These are phyloP conservation scores for Rhodotorula sp. DNA, from an alignment of 1,284 basidiomycete genomes.

Conservation along the genomic window DNA sequence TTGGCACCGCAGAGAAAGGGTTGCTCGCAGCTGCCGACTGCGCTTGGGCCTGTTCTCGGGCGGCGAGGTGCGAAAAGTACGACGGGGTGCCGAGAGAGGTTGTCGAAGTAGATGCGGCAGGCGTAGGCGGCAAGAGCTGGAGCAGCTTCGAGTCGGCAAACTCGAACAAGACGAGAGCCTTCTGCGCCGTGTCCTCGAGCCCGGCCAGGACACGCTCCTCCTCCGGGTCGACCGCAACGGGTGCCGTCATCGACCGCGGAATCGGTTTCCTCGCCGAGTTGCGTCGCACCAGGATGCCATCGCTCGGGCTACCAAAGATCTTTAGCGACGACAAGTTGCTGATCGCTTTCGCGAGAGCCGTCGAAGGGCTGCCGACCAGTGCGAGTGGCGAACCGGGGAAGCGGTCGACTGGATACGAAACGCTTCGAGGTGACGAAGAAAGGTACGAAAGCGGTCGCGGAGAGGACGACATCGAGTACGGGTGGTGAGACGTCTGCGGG, in stretches of 20 bases:
- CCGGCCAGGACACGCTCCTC: constrained; percentile 73
- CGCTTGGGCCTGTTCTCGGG: constrained; percentile 31
- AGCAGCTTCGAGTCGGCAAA: constrained; percentile 93
- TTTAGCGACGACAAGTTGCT: constrained; percentile 80
- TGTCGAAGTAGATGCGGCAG: constrained; percentile 25
- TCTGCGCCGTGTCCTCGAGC: constrained; percentile 88
- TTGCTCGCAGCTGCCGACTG: constrained; percentile 21
- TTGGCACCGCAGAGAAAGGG: constrained; percentile 42
- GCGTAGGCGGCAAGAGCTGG: constrained; percentile 49
- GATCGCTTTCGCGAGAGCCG: constrained; percentile 67
- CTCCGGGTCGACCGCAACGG: constrained; percentile 60
- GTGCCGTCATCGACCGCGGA: constrained; percentile 23
- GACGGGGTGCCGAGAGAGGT: constrained; percentile 35
- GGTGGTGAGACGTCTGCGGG: constrained; percentile 33
- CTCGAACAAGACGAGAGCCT: constrained; percentile 86
- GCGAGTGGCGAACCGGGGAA: constrained; percentile 42
- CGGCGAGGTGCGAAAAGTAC: constrained; percentile 34
- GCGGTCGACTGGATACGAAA: constrained; percentile 24
- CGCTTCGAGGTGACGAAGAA: constrained; percentile 33
- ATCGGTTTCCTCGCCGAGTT: constrained; percentile 38
- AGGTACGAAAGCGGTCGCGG: constrained; percentile 39
- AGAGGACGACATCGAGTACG: constrained; percentile 38
- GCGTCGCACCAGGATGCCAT: constrained; percentile 49
- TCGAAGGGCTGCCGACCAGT: constrained; percentile 40
- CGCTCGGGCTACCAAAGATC: constrained; percentile 67